Conservation (phyloP, 2,329 filamentous ascomycete genomes). For the Teratosphaeriaceae sp. region DNA sequence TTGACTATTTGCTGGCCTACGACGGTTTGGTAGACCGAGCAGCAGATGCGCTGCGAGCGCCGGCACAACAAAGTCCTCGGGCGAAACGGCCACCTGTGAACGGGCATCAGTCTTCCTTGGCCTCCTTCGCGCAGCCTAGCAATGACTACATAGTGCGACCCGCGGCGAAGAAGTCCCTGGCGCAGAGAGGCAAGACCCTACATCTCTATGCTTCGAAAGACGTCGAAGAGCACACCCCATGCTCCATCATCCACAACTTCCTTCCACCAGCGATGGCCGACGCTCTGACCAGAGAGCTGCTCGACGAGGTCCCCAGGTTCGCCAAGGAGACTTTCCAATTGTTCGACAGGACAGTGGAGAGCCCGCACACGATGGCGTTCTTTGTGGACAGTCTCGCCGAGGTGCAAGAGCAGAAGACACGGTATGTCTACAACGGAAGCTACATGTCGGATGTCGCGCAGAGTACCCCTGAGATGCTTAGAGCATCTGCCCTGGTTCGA, state of each 20-base stretch:
- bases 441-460: conserved; percentile 68
- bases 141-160: neutral
- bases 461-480: conserved; percentile 66
- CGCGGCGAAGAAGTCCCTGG: conserved; percentile 39
- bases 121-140: conserved; percentile 14
- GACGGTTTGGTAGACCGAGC: conserved; percentile 69
- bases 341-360: conserved; percentile 80
- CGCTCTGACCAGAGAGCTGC: conserved; percentile 64
- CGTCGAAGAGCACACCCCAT: conserved; percentile 76
- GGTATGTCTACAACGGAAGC: conserved; percentile 82
- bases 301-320: conserved; percentile 67
- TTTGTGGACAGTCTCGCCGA: conserved; percentile 73
- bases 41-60: conserved; percentile 46
- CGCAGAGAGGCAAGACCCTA: conserved; percentile 73
- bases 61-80: conserved; percentile 16
- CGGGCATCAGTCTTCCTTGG: conserved; percentile 40
- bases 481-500: conserved; percentile 64
- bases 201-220: conserved; percentile 78
- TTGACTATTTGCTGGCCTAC: conserved; percentile 72
- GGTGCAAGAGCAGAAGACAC: conserved; percentile 60
- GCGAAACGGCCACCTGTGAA: conserved; percentile 26
- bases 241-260: conserved; percentile 89
- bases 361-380: conserved; percentile 76
- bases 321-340: conserved; percentile 70
- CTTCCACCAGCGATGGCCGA: conserved; percentile 66